phyloP scores from a whole-genome alignment of 2,329 filamentous ascomycete species.

The Tolypocladium paradoxum region DNA sequence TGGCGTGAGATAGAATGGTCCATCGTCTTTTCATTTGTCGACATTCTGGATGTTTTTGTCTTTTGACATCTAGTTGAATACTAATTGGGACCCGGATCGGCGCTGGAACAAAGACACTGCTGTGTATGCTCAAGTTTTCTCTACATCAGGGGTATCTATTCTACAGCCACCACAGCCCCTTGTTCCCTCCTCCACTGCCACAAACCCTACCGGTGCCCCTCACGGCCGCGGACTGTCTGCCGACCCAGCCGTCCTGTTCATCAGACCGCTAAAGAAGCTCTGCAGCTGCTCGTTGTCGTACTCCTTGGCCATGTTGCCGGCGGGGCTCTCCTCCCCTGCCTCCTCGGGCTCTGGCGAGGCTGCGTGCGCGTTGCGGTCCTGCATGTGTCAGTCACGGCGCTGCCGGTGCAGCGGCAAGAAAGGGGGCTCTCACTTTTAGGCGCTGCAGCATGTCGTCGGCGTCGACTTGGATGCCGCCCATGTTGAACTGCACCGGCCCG shows the following conservation, averaged over 20 bases:
- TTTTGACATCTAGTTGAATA: background rate
- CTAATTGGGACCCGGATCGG: background rate
- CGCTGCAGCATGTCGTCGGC: slow-evolving; percentile 86
- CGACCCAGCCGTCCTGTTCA: slow-evolving; percentile 37
- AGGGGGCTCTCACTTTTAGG: slow-evolving; percentile 53
- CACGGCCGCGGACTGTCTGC: slow-evolving; percentile 11
- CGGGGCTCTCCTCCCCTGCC: slow-evolving; percentile 23
- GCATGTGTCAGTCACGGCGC: slow-evolving; percentile 10
- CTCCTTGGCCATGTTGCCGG: slow-evolving; percentile 31
- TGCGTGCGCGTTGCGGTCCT: slow-evolving; percentile 48
- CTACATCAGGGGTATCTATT: slow-evolving; percentile 30
- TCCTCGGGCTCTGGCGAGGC: slow-evolving; percentile 32
- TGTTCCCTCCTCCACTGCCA: background rate
- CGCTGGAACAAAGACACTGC: background rate
- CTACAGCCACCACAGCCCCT: slow-evolving; percentile 16
- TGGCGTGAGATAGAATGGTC: background rate
- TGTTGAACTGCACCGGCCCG: slow-evolving; percentile 92
- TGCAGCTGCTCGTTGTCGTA: slow-evolving; percentile 45
- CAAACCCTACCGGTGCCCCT: background rate
- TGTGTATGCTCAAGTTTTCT: background rate
- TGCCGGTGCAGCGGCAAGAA: too few species aligned
- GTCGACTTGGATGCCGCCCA: slow-evolving; percentile 93
- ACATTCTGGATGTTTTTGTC: background rate
- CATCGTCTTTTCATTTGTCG: background rate
- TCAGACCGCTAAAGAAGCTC: slow-evolving; percentile 48